Percentiles rank a stretch among this genome's conserved stretches.
phyloP scores from a whole-genome alignment of 495 filamentous ascomycete genomes.

The Penicillium steckii region DNA sequence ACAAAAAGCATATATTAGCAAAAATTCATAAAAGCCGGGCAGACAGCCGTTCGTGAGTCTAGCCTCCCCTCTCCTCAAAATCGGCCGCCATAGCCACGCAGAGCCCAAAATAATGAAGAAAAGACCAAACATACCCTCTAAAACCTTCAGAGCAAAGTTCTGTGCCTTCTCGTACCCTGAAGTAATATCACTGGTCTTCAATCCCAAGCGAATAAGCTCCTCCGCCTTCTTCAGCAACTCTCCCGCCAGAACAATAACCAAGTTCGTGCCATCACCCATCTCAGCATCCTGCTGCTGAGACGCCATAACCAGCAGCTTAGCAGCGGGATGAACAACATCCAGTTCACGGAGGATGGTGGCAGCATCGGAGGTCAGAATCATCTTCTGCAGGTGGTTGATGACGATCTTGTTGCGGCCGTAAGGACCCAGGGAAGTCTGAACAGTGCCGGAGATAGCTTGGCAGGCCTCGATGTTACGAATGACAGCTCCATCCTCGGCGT shows the following conservation, averaged over 20 bases:
- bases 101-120: not conserved
- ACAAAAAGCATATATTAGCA: constrained; percentile 2
- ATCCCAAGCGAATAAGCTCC: constrained; percentile 88
- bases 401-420: constrained; percentile 99
- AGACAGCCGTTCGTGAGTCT: not conserved
- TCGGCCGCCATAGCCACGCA: not conserved
- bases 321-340: constrained; percentile 97
- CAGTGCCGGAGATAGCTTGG: constrained; percentile 90
- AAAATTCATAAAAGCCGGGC: not conserved
- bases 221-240: constrained; percentile 97
- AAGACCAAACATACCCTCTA: constrained; percentile 61
- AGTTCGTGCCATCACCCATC: constrained; percentile 98
- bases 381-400: constrained; percentile 99
- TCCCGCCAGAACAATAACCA: constrained; percentile 94
- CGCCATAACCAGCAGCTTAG: constrained; percentile 98
- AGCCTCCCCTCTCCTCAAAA: not conserved
- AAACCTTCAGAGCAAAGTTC: constrained; percentile 74
- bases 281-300: constrained; percentile 98
- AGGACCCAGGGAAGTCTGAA: constrained; percentile 94
- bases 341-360: constrained; percentile 96
- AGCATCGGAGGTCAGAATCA: constrained; percentile 97
- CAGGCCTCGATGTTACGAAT: constrained; percentile 99
- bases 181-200: constrained; percentile 96
- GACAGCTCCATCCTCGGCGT: constrained; percentile 97
- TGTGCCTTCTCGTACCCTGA: constrained; percentile 94